Evolutionary conservation across 116 monocot genomes (phyloP), one percentile per base, ranked within the genome.

Genomic region (Zostera marina): DNA sequence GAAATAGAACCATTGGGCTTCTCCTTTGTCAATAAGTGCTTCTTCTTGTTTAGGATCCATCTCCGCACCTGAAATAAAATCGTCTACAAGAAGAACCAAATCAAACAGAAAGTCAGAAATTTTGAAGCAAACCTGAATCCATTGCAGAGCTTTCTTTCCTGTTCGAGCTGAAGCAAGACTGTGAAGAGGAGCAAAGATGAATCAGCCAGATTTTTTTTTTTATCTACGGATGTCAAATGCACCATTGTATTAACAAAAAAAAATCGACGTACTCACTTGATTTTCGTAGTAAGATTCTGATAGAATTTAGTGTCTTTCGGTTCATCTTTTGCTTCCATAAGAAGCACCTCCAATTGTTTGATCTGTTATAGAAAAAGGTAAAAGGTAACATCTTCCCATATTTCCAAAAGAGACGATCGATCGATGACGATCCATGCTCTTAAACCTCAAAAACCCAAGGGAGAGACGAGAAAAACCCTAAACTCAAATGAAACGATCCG

Each of bases 11-110:
- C 63, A 39, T 66, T 66, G 22, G 62, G 58, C 40, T 54, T 21
- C 41, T 42, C 42, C 44, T 41, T 56, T 60, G 4, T 64, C 42
- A 9, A 56, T 21, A 53, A 45, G 61, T 26, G 26, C 42, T 59
- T 68, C 51, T 57, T 55, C 63, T 61, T 64, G 47, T 44, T 59
- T 26, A 62, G 62, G 44, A 80, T 65, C 80, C 76, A 80, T 59
- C 51, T 67, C 65, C 72, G 62, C 47, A 76, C 72, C 76, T 80
- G 58, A 40, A 47, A 54, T 13, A 5, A 15, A 32, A 12, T 16
- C 0, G 15, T 41, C 10, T 41, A 41, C 17, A 19, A 59, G 39
- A 14, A 7, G 26, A 56, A 14, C 16, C 10, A n/a, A 43, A 5
- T n/a, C 11, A 17, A 48, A 48, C 13, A 48, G 17, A 8, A 7